These are phyloP conservation scores for Xylaria intraflava DNA, from an alignment of 495 filamentous ascomycete genomes.

Conservation along the genomic window DNA sequence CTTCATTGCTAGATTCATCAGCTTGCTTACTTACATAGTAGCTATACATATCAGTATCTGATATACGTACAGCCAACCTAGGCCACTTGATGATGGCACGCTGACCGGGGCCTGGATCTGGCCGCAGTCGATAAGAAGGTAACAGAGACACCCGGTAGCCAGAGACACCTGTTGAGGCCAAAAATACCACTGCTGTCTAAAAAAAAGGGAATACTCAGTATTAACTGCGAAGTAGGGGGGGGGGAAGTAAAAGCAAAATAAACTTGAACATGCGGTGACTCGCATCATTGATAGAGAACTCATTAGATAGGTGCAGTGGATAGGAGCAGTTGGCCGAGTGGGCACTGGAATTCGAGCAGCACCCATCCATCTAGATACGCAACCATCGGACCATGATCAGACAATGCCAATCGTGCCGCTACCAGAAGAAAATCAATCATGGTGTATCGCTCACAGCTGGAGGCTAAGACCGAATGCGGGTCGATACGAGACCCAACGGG, in stretches of 20 bases:
- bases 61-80: slow-evolving; percentile 5
- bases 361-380: neutral
- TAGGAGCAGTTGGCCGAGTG: too few species aligned
- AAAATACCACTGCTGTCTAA: too few species aligned
- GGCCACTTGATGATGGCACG: slow-evolving; percentile 7
- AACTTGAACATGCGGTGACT: too few species aligned
- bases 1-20: neutral
- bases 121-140: slow-evolving; percentile 1
- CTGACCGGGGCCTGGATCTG: slow-evolving; percentile 10
- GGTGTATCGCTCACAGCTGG: neutral
- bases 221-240: too few species aligned
- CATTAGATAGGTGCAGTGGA: too few species aligned
- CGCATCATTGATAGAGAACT: too few species aligned
- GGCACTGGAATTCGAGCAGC: too few species aligned
- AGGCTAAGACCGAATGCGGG: slow-evolving; percentile 4
- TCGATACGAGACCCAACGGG: slow-evolving; percentile 4
- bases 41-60: too few species aligned
- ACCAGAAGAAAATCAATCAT: neutral
- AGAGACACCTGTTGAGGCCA: neutral
- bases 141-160: neutral
- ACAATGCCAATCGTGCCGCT: neutral
- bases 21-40: neutral
- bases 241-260: too few species aligned
- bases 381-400: too few species aligned
- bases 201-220: too few species aligned